phyloP scores from a whole-genome alignment of 2,329 filamentous ascomycete species.

The Apiospora sp. region DNA sequence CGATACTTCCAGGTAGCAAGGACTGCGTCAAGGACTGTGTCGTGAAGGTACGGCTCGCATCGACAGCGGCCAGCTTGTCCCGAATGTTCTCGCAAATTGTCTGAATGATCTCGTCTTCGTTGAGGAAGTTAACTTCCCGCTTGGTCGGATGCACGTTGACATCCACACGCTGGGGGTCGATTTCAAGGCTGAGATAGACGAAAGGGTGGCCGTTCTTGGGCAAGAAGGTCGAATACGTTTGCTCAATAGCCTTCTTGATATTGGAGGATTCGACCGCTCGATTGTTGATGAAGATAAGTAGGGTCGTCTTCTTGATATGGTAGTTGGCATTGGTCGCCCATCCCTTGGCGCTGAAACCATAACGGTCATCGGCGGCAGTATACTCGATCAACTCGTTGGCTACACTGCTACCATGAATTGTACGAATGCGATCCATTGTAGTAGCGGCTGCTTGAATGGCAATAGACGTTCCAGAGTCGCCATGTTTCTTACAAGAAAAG shows the following conservation, averaged over 20 bases:
- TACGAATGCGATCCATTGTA: slow-evolving; percentile 83
- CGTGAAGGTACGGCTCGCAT: slow-evolving; percentile 92
- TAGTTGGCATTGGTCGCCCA: slow-evolving; percentile 94
- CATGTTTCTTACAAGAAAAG: slow-evolving; percentile 96
- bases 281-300: slow-evolving; percentile 96
- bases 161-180: slow-evolving; percentile 90
- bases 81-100: slow-evolving; percentile 83
- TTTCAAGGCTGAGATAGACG: slow-evolving; percentile 88
- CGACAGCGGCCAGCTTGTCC: slow-evolving; percentile 81
- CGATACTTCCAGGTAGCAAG: slow-evolving; percentile 73
- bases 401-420: slow-evolving; percentile 84
- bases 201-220: slow-evolving; percentile 96
- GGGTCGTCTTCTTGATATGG: slow-evolving; percentile 84
- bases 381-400: slow-evolving; percentile 90
- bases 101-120: slow-evolving; percentile 95
- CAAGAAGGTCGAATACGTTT: slow-evolving; percentile 85
- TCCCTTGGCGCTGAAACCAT: slow-evolving; percentile 84
- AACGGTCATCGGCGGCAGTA: slow-evolving; percentile 73
- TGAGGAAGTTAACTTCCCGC: slow-evolving; percentile 94
- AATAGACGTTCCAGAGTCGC: slow-evolving; percentile 83
- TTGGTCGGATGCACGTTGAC: slow-evolving; percentile 99
- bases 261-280: slow-evolving; percentile 88
- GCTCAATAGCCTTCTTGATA: slow-evolving; percentile 90
- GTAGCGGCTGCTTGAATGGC: slow-evolving; percentile 78
- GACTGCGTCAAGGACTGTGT: slow-evolving; percentile 95